Base-by-base conservation (phyloP, 345 rosid genomes). In the Eucalyptus sideroxylon region DNA sequence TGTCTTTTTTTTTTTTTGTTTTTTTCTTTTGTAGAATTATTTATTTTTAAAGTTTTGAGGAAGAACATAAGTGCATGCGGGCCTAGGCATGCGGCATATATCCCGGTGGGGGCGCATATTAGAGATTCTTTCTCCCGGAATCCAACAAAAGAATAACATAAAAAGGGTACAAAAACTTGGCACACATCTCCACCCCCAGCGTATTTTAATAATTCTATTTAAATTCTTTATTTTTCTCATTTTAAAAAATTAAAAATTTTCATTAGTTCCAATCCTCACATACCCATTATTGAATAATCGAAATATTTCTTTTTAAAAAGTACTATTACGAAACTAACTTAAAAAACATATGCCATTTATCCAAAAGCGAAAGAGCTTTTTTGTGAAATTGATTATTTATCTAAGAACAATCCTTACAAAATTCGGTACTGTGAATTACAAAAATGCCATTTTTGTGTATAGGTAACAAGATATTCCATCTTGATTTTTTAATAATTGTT, bases 141-240 rank as follows among this genome's bases (percentile, higher is more conserved):
- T 13, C 80, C 50, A 85, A 89, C 81, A 40, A 55, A 60, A 83
- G 87, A 89, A 89, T 83, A 34, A 67, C 59, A 59, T 7, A 42
- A 23, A 56, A 16, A 56, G 27, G 50, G 50, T 19, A 85, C 88
- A 42, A 42, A 88, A 82, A 34, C 77, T 50, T 34, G 51, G 55
- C 90, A 65, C 60, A 50, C 82, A 62, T 50, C 72, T 50, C 90
- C 60, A 85, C 67, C 42, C 65, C 50, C 14, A 30, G 93, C 92
- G 92, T 89, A 88, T 87, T 77, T 89, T 93, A 93, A 93, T 93
- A 51, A 80, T 81, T 16, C 47, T 7, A n/a, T 9, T 15, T 27
- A 21, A 31, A 27, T 9, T 81, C 26, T 21, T 56, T 40, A 2
- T 17, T 59, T n/a, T 85, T 2, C 37, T 17, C 49, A 8, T 5